Base-by-base conservation (phyloP, 1,284 basidiomycete species). In the Thecaphora thlaspeos region DNA sequence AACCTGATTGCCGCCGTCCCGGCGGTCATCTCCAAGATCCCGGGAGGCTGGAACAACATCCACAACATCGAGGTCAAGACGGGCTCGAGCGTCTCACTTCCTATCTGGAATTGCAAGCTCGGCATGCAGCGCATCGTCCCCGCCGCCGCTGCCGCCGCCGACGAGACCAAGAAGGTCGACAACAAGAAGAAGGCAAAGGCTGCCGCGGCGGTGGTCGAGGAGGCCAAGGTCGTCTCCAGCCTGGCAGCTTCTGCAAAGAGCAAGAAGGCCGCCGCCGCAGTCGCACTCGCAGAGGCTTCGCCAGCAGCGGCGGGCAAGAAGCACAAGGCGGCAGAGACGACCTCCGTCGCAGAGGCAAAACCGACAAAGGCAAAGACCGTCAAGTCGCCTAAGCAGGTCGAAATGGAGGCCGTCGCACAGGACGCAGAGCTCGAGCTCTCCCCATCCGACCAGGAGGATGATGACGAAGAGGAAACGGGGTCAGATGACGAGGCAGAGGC, bases 21-120 rank as follows among this genome's bases (percentile, higher is more conserved):
- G 2, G 83, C 83, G n/a, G 81, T 94, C 53, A 83, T 87, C 34
- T 69, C 74, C 41, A 82, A 83, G 46, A 84, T 96, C 38, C 78
- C 77, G 63, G 89, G 86, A 43, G 88, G 86, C 21, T 96, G 93
- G 93, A 86, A 88, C 51, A 96, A 96, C 76, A 82, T 98, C 43
- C 90, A 95, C 71, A 87, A 85, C 56, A 79, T 98, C 24, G 85
- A 92, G 65, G 86, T 98, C 81, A 98, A 98, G 81, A 95, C 91
- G 3, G 89, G 86, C 63, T 84, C 84, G 18, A 90, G 88, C 46
- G 82, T 87, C n/a, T 86, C 88, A 60, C 80, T 98, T 26, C 94
- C 94, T 1, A 86, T 98, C 68, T 98, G 91, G 91, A 85, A 83
- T 40, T 88, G 87, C 72, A 80, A 82, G 14, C 80, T 91, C n/a